phyloP scores from a whole-genome alignment of 768 basidiomycete genomes.

The Rhodocollybia butyracea region DNA sequence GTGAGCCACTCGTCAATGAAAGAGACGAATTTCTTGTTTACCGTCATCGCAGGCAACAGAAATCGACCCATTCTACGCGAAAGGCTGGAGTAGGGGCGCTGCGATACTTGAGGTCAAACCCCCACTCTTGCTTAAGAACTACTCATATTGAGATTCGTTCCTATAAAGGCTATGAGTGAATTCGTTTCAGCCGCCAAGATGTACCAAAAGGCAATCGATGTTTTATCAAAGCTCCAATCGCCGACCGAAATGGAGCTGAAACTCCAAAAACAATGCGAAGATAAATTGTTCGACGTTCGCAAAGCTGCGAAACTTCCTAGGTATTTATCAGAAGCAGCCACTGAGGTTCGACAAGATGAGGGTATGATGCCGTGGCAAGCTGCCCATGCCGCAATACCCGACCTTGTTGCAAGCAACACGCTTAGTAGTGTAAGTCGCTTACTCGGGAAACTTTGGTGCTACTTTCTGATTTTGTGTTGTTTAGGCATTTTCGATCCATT shows the following conservation, averaged over 20 bases:
- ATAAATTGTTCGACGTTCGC: constrained; percentile 7
- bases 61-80: constrained; percentile 20
- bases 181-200: background rate
- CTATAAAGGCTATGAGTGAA: background rate
- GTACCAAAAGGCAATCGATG: constrained; percentile 16
- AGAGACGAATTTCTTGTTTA: background rate
- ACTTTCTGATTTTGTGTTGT: too few species aligned
- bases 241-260: constrained; percentile 10
- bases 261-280: constrained; percentile 14
- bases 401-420: background rate
- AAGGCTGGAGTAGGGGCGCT: constrained; percentile 15
- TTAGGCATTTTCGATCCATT: too few species aligned
- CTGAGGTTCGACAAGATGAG: background rate
- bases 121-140: background rate
- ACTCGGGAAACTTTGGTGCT: background rate
- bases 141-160: background rate
- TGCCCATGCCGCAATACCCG: constrained; percentile 9
- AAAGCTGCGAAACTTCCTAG: background rate
- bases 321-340: background rate
- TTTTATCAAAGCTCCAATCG: constrained; percentile 8
- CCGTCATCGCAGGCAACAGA: constrained; percentile 14
- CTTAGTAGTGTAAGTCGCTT: constrained; percentile 1
- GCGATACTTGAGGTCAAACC: constrained; percentile 15
- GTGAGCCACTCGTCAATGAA: constrained; percentile 4
- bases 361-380: constrained; percentile 18